Evolutionary conservation across 2,329 filamentous ascomycete species (phyloP).

Genomic region (Neonectria sp.): DNA sequence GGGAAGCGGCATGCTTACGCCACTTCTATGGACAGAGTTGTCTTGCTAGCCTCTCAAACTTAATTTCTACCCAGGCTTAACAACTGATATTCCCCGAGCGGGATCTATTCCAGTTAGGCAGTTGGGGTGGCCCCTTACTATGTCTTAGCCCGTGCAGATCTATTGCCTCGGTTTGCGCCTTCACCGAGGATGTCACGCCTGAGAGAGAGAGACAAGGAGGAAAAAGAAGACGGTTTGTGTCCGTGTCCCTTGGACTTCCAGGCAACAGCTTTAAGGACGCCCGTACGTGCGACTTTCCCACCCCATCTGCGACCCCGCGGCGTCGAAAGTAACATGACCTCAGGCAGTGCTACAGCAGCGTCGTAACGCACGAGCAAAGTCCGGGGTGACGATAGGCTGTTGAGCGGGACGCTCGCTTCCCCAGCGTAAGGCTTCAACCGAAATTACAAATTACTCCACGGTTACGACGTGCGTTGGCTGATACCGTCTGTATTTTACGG

Average conservation of each 20-base stretch:
- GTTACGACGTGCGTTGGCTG: not conserved
- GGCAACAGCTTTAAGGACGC: not conserved
- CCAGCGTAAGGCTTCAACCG: not conserved
- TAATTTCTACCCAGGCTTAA: not conserved
- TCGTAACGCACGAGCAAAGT: not conserved
- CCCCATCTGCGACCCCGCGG: not conserved
- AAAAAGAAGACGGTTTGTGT: too few species aligned
- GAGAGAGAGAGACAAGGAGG: too few species aligned
- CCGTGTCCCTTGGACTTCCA: not conserved
- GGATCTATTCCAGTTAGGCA: not conserved
- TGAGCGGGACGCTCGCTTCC: not conserved
- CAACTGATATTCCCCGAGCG: not conserved
- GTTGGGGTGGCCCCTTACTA: not conserved
- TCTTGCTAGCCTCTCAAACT: not conserved
- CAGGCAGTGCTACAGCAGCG: not conserved
- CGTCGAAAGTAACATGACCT: not conserved
- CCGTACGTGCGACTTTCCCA: too few species aligned
- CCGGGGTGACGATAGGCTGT: not conserved
- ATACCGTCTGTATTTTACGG: not conserved
- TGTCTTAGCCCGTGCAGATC: not conserved
- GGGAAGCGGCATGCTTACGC: not conserved
- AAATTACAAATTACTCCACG: constrained; percentile 1
- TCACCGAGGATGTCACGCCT: not conserved
- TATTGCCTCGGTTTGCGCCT: not conserved
- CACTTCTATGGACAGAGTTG: not conserved